Evolutionary conservation across 768 basidiomycete species (phyloP), one percentile per base, ranked within the genome.

Genomic region (Cubamyces lactineus): DNA sequence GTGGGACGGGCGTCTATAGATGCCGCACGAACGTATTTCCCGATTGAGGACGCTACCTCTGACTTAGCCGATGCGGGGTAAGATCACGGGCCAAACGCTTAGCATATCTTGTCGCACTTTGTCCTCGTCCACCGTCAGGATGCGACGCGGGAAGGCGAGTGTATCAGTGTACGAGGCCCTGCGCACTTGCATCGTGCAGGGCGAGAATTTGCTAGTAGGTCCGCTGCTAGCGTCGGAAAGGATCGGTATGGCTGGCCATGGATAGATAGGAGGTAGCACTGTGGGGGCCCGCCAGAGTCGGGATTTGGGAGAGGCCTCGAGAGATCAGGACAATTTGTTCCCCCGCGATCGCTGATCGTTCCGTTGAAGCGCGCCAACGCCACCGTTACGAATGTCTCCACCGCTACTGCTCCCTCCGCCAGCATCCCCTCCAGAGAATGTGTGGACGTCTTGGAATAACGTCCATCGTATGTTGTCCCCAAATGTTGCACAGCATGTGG

Each of bases 41-140:
- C 34, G 23, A 13, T 55, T 4, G 26, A 30, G 26, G 26, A 39
- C 23, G 19, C 30, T 30, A 24, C n/a, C 21, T 24, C 38, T 15
- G 26, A 34, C 8, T 23, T 21, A 43, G 57, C 49, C 49, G 41
- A 45, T 59, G 57, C 49, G 57, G 57, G 57, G 57, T 59, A 59
- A 51, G 49, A 50, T 43, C 26, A 51, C 48, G 26, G 57, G 40
- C 57, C 40, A 52, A 51, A 51, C 42, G 34, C 57, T 59, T 50
- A 43, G 13, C 57, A 51, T 51, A 58, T 58, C 57, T 40, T 17
- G 38, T 57, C 42, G 28, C 41, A 17, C 38, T 40, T 42, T 41
- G 52, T 7, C 28, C 28, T 28, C 39, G 2, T 15, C 15, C 2
- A 6, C 50, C 41, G 21, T 9, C 21, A 21, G 2, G 8, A 39